These are phyloP conservation scores for Mycena amicta DNA, from an alignment of 768 basidiomycete species.

Conservation along the genomic window DNA sequence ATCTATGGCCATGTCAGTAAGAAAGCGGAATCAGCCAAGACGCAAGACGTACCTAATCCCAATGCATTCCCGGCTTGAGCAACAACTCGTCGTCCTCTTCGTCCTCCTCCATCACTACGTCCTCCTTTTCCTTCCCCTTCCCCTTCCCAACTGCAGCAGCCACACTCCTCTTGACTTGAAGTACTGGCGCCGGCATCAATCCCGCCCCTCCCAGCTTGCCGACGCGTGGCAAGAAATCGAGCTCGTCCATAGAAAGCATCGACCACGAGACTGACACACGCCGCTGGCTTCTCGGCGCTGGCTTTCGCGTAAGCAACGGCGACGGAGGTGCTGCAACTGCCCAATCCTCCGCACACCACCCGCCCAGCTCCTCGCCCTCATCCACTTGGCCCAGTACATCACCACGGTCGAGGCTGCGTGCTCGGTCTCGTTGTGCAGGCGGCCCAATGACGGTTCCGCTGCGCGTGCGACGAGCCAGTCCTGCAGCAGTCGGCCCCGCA, in stretches of 20 bases:
- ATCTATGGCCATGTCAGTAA: too few relatives aligned
- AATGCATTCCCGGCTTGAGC: conserved; percentile 23
- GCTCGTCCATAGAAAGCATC: conserved; percentile 8
- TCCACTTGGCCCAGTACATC: conserved; percentile 19
- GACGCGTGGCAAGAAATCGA: conserved; percentile 9
- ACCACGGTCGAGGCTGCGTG: conserved; percentile 1
- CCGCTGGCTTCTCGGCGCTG: not conserved
- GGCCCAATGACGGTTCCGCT: conserved; percentile 37
- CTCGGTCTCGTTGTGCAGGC: not conserved
- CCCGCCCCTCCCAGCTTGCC: conserved; percentile 15
- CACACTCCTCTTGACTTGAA: not conserved
- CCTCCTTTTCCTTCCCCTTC: conserved; percentile 8
- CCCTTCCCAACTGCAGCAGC: conserved; percentile 7
- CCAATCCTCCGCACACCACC: conserved; percentile 34
- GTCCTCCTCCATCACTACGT: conserved; percentile 14
- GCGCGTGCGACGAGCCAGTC: conserved; percentile 30
- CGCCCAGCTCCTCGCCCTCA: conserved; percentile 18
- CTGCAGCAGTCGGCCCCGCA: conserved; percentile 13
- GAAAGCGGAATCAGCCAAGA: too few relatives aligned
- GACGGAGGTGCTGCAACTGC: conserved; percentile 42
- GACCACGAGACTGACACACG: conserved; percentile 8
- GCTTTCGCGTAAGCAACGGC: conserved; percentile 31
- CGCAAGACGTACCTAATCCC: too few relatives aligned
- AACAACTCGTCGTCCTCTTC: conserved; percentile 29
- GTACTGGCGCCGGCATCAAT: conserved; percentile 14